Base-by-base conservation (phyloP, 2,329 filamentous ascomycete species). In the Phialophora chinensis region DNA sequence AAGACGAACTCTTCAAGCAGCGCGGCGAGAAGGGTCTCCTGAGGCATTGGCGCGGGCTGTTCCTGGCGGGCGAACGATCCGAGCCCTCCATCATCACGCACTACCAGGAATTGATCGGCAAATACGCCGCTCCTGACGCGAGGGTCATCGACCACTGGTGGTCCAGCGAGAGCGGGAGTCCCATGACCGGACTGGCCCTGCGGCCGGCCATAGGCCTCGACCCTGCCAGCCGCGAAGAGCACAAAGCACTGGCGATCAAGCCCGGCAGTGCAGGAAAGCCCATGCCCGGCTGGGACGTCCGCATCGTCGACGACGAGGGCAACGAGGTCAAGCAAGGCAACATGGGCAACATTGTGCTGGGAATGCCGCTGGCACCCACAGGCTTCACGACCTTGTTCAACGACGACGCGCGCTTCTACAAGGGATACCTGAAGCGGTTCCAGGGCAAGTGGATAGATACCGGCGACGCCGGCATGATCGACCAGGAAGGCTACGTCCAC, bases 261-360 rank as follows among this genome's bases (percentile, higher is more conserved):
- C 91, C 93, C 0, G 94, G 94, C 0, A 94, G 91, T 67, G 94
- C 93, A 4, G 93, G 93, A 0, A 95, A 96, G 76, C 86, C 93
- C 0, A 92, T 96, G 89, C 93, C 93, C 0, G 94, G 93, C 0
- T 97, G 96, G 73, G 91, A 97, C 73, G 90, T 97, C 3, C 86
- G 90, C 17, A 84, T 94, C 14, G 92, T 97, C 2, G 88, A 96
- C 75, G 93, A 97, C 73, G 81, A 87, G 0, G 93, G 93, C 4
- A 83, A 85, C 1, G 90, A 93, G 75, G 82, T 96, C 0, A 77
- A 85, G n/a, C 82, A 79, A 33, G 91, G 91, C 1, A 87, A 81
- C 25, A 96, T 96, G 91, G 94, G 93, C 0, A 97, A 97, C 75
- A 95, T 97, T 68, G 93, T 97, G 10, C 83, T 98, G 60, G 90